A percentile compares a stretch with the other conserved stretches of the same genome.
phyloP scores from a whole-genome alignment of 352 stramenopile genomes.

The Globisporangium paddicum region DNA sequence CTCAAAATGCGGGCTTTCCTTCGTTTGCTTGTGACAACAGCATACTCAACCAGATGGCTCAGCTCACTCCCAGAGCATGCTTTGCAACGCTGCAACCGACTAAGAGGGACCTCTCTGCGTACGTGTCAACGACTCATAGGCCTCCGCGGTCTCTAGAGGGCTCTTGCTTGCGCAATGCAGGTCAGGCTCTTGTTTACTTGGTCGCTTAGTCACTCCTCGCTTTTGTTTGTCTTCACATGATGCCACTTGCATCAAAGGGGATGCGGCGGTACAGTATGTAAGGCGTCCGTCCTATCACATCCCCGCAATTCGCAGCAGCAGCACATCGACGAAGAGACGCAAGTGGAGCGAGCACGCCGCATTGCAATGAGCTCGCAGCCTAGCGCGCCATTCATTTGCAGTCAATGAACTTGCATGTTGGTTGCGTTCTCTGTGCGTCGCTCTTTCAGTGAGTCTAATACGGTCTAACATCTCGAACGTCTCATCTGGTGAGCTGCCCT shows the following conservation, averaged over 20 bases:
- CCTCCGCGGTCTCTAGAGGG: neutral
- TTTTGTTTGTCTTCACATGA: neutral
- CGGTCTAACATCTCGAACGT: too few species aligned
- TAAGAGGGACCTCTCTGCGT: neutral
- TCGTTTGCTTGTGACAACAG: neutral
- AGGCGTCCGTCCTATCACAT: constrained; percentile 8
- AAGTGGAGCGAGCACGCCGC: neutral
- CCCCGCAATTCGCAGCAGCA: neutral
- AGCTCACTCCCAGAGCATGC: too few species aligned
- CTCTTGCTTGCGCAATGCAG: neutral
- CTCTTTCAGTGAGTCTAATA: too few species aligned
- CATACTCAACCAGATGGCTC: neutral
- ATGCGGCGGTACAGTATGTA: neutral
- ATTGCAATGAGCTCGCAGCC: neutral
- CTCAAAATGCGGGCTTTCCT: neutral
- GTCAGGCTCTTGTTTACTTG: neutral
- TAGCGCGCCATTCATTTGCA: neutral
- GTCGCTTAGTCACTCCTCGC: neutral
- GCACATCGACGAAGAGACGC: neutral
- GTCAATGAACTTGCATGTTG: too few species aligned
- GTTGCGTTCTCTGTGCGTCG: too few species aligned
- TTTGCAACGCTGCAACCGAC: too few species aligned
- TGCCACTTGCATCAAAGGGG: constrained; percentile 2
- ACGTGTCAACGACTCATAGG: neutral
- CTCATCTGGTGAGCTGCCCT: too few species aligned